phyloP scores from a whole-genome alignment of 1,284 basidiomycete genomes.

The Heterobasidion annosum region DNA sequence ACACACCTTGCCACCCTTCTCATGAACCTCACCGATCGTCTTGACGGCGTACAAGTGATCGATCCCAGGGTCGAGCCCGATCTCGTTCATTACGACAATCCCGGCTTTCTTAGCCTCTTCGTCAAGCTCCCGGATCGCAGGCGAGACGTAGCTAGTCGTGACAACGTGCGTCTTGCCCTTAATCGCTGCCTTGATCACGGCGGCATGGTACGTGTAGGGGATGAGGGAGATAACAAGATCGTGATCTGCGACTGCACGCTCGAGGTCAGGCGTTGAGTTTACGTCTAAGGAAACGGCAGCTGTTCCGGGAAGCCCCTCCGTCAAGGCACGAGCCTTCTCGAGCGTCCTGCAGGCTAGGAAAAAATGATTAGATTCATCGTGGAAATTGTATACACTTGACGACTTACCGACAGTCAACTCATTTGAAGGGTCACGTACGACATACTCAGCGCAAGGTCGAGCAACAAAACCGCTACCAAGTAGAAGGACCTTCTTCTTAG shows the following conservation, averaged over 20 bases:
- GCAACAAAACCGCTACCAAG: conserved; percentile 96
- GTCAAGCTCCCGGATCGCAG: conserved; percentile 86
- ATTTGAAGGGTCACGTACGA: conserved; percentile 79
- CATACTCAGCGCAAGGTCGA: conserved; percentile 88
- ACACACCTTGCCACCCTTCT: conserved; percentile 83
- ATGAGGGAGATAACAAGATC: conserved; percentile 97
- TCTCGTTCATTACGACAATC: conserved; percentile 96
- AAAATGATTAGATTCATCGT: neutral
- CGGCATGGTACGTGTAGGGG: conserved; percentile 89
- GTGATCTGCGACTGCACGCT: conserved; percentile 74
- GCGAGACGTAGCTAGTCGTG: conserved; percentile 92
- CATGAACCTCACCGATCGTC: conserved; percentile 92
- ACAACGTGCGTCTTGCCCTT: conserved; percentile 93
- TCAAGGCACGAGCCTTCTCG: conserved; percentile 62
- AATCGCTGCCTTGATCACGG: conserved; percentile 93
- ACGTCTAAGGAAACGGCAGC: conserved; percentile 83
- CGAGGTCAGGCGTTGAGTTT: conserved; percentile 63
- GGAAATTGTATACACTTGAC: neutral
- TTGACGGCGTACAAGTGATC: conserved; percentile 97
- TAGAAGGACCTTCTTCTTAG: conserved; percentile 72
- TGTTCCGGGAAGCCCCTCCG: conserved; percentile 60
- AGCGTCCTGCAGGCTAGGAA: conserved; percentile 77
- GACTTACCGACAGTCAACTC: conserved; percentile 70
- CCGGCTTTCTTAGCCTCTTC: conserved; percentile 81
- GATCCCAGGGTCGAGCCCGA: conserved; percentile 93